Conservation (phyloP, 1,284 basidiomycete species). For the Inonotus hispidus region DNA sequence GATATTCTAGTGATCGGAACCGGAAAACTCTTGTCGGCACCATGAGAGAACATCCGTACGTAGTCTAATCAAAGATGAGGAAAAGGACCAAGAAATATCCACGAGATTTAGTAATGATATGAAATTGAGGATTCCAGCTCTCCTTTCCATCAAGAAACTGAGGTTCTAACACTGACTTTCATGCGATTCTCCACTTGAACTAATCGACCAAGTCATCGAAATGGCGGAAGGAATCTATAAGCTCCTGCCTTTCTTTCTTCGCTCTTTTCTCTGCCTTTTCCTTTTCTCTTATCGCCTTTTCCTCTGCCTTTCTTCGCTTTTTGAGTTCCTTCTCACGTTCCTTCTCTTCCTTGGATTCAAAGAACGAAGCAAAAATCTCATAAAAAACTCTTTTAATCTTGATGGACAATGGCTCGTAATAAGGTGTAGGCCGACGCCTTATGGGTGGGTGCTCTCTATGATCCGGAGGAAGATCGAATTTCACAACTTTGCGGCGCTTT, state of each 20-base stretch:
- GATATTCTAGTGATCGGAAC: no score
- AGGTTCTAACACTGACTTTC: no score
- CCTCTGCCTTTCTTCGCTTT: background rate
- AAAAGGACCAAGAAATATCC: no score
- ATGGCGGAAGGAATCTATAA: background rate
- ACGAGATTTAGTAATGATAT: no score
- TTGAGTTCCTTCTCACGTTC: background rate
- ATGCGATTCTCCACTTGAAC: background rate
- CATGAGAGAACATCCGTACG: no score
- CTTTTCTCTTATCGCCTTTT: background rate
- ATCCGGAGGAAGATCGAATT: background rate
- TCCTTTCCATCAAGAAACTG: no score
- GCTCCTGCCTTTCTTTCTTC: background rate
- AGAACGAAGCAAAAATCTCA: background rate
- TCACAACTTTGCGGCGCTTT: constrained; percentile 1
- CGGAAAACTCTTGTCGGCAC: no score
- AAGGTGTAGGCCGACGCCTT: background rate
- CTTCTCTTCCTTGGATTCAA: background rate
- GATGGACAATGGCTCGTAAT: background rate
- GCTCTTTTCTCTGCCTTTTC: background rate
- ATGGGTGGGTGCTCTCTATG: background rate
- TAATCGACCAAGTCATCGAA: background rate
- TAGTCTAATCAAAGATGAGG: no score
- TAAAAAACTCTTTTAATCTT: background rate
- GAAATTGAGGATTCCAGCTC: no score